phyloP scores from a whole-genome alignment of 2,329 filamentous ascomycete genomes.

The Phialocephala sp. region DNA sequence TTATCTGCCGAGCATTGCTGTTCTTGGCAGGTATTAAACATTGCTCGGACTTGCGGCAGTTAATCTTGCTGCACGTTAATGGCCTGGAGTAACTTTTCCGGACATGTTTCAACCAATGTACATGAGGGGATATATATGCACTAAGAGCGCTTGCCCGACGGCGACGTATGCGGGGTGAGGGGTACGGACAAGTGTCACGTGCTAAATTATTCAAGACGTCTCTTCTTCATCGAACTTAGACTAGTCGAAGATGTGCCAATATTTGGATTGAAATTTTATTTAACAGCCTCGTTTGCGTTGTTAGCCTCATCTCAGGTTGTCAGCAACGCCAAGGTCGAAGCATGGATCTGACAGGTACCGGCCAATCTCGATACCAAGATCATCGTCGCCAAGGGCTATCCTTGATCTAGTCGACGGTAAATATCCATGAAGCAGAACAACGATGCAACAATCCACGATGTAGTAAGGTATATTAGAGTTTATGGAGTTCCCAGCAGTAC shows the following conservation, averaged over 20 bases:
- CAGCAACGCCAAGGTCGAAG: neutral
- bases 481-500: neutral
- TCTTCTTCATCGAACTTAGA: neutral
- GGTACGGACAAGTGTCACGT: neutral
- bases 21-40: conserved; percentile 3
- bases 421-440: neutral
- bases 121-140: neutral
- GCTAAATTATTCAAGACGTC: neutral
- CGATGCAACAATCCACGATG: neutral
- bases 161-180: neutral
- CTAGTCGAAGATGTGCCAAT: neutral
- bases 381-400: neutral
- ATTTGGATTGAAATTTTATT: neutral
- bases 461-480: neutral
- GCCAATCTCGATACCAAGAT: neutral
- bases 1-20: conserved; percentile 8
- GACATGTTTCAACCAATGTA: neutral
- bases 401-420: neutral
- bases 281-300: too few relatives aligned
- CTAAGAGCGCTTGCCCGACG: neutral
- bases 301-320: neutral
- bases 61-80: neutral
- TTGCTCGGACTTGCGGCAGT: neutral
- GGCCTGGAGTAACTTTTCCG: neutral
- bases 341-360: neutral